A percentile compares a stretch with the other conserved stretches of the same genome.
phyloP scores from a whole-genome alignment of 2,329 filamentous ascomycete species.

The Cladophialophora carrionii region DNA sequence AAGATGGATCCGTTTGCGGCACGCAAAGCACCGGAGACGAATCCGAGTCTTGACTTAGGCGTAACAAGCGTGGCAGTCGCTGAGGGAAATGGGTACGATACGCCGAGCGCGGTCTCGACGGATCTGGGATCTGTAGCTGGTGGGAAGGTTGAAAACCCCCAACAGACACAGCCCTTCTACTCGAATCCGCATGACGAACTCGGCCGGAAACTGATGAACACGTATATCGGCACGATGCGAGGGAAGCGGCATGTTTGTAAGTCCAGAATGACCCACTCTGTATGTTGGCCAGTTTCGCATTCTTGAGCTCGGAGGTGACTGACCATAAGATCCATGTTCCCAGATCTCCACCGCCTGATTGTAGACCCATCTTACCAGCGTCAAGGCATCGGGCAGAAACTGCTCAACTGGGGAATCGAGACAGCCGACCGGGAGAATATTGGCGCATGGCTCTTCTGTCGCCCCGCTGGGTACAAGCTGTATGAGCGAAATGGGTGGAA shows the following conservation, averaged over 20 bases:
- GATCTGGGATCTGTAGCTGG: neutral
- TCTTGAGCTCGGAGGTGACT: neutral
- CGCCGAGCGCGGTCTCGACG: neutral
- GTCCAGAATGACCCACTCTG: neutral
- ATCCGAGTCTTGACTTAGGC: neutral
- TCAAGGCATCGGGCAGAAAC: constrained; percentile 32
- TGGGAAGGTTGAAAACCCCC: neutral
- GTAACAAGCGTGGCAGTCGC: constrained; percentile 9
- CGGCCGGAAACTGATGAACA: constrained; percentile 24
- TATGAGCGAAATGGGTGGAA: constrained; percentile 33
- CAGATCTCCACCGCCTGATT: constrained; percentile 32
- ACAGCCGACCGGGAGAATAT: constrained; percentile 34
- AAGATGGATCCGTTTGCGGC: constrained; percentile 31
- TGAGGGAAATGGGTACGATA: constrained; percentile 8
- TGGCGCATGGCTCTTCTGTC: constrained; percentile 30
- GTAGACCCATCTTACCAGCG: constrained; percentile 33
- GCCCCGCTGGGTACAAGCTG: constrained; percentile 31
- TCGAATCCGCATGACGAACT: constrained; percentile 24
- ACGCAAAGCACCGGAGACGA: neutral
- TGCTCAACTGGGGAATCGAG: constrained; percentile 32
- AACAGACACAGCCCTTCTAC: constrained; percentile 20
- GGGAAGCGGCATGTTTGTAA: constrained; percentile 35
- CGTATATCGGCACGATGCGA: constrained; percentile 28
- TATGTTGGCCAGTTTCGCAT: neutral
- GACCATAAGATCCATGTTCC: neutral